Evolutionary conservation across 805 yeast genomes (phyloP), one percentile per base, ranked within the genome.

Genomic region (Suhomyces prunicola): DNA sequence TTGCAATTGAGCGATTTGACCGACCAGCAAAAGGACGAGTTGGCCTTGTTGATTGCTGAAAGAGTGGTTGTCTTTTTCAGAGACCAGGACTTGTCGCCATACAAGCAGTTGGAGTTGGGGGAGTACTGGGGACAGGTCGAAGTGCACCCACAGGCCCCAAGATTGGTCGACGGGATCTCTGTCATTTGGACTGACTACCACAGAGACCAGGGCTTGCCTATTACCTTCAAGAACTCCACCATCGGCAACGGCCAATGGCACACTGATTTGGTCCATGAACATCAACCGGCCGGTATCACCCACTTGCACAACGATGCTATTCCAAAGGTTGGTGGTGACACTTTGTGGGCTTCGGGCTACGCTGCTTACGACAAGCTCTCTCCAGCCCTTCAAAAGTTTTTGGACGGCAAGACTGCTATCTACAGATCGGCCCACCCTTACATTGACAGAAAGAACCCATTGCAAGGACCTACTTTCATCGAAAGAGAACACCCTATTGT

Each of bases 321-420:
- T 60, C 61, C 61, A 10, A 45, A 40, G 1, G 74, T 73, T 29
- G 85, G 85, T 47, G 85, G 85, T 54, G 85, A 82, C 62, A 82
- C 85, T 13, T 56, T 71, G n/a, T 81, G 83, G 83, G 64, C 80
- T 4, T 76, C 82, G 41, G 84, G 85, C n/a, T 81, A 80, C 57
- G 85, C 76, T 48, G 82, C 84, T 40, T 82, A 77, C 62, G 85
- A 82, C 59, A 78, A 78, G 65, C 70, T 82, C 51, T 79, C 84
- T 2, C 81, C 80, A 22, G 78, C 77, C 1, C 68, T 81, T 47
- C 78, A 78, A 63, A 55, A 70, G 56, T 81, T 80, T 60, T 70
- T 81, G 60, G 85, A 81, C 54, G 83, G 83, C 12, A 79, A 80
- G 66, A 68, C 70, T 10, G 84, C 82, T 23, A 67, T 75, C 44